Evolutionary conservation across 176 grass and related monocot species (phyloP).

Genomic region (Elymus sibiricus): DNA sequence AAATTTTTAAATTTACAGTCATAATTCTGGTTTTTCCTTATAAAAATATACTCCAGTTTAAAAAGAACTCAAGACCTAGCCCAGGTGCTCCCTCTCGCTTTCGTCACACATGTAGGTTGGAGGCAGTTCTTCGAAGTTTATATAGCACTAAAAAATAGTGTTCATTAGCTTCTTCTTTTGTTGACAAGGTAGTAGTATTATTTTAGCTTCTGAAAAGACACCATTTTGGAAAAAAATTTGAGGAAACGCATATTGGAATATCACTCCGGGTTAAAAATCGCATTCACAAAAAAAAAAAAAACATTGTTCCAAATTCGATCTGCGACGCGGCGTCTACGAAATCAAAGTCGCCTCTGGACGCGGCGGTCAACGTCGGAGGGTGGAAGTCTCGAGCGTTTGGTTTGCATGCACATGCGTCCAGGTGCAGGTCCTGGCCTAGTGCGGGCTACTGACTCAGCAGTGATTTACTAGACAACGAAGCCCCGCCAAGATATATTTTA

Average conservation of each 20-base stretch:
- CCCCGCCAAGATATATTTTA: neutral
- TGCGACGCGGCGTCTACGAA: neutral
- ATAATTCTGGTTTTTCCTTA: neutral
- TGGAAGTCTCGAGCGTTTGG: neutral
- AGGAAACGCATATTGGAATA: too few relatives aligned
- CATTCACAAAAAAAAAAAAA: neutral
- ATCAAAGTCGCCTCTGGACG: neutral
- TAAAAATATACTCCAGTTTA: neutral
- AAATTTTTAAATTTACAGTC: neutral
- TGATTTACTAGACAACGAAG: neutral
- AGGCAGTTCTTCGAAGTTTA: neutral
- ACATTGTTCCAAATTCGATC: neutral
- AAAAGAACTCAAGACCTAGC: neutral
- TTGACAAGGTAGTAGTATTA: neutral
- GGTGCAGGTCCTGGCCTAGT: neutral
- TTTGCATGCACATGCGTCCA: neutral
- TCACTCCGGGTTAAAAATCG: neutral
- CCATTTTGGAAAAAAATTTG: too few relatives aligned
- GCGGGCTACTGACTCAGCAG: neutral
- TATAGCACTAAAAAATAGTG: neutral
- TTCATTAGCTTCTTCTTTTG: neutral
- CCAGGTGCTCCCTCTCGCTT: neutral
- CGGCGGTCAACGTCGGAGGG: neutral
- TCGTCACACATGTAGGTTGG: neutral
- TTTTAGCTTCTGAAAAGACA: neutral